Evolutionary conservation across 305 asterid species (phyloP).

Genomic region (Rubia peregrina): DNA sequence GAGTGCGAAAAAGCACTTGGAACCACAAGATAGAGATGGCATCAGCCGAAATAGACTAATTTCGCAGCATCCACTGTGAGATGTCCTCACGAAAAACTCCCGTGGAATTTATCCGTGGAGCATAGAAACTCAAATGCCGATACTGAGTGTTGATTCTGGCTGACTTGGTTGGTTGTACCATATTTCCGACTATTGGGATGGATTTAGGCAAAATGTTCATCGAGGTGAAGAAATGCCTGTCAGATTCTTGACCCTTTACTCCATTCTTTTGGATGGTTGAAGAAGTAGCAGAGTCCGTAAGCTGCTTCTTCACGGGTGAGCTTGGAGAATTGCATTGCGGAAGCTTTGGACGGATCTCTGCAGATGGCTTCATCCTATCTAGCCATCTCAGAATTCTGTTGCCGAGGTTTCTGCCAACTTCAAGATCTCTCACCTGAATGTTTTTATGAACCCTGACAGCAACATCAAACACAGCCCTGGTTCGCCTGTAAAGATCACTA

Average conservation of each 20-base stretch:
- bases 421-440: conserved; percentile 68
- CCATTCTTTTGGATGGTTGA: conserved; percentile 23
- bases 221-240: conserved; percentile 48
- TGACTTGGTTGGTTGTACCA: conserved; percentile 43
- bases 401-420: conserved; percentile 74
- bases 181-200: conserved; percentile 42
- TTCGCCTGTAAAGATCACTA: conserved; percentile 48
- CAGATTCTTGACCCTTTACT: conserved; percentile 35
- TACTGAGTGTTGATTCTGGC: conserved; percentile 44
- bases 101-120: conserved; percentile 21
- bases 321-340: conserved; percentile 24
- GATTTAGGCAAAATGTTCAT: conserved; percentile 39
- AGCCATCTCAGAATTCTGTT: conserved; percentile 74
- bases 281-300: conserved; percentile 24
- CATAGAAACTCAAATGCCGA: conserved; percentile 40
- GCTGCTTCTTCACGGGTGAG: conserved; percentile 26
- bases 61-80: conserved; percentile 47
- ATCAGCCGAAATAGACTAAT: conserved; percentile 19
- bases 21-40: not conserved
- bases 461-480: conserved; percentile 57
- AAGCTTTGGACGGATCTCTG: conserved; percentile 51
- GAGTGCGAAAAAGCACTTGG: not conserved
- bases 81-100: conserved; percentile 54
- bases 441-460: conserved; percentile 63
- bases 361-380: conserved; percentile 69